Evolutionary conservation across 768 basidiomycete genomes (phyloP), one percentile per base, ranked within the genome.

Genomic region (Amanita muscaria): DNA sequence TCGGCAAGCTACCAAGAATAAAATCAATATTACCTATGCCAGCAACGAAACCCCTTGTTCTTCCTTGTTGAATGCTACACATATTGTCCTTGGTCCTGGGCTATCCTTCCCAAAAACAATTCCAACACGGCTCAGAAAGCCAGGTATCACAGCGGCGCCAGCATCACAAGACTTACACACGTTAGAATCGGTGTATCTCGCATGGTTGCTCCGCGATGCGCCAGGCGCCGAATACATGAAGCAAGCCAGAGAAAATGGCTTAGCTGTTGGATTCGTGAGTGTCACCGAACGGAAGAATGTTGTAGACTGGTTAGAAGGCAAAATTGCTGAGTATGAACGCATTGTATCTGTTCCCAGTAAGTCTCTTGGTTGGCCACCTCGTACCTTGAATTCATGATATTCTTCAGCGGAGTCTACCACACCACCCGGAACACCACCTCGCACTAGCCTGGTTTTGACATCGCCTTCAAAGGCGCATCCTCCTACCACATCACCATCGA

Each of bases 161-260:
- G 66, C 70, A 29, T 69, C 73, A 0, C 53, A 68, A n/a, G 83
- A 87, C 38, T 83, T 84, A 51, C 89, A 85, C 62, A 73, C 85
- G 8, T 62, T 92, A 11, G 85, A 87, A 42, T 84, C 89, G 1
- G 69, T 98, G 7, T 83, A 87, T 53, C 70, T 93, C n/a, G 83
- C 85, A 22, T 98, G 83, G 85, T 65, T 80, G 3, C 70, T 84
- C 24, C 69, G 77, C 36, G 86, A 88, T 58, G 76, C 78, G 0
- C 69, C 78, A 0, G 78, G 80, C 23, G 86, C 83, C 12, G 89
- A 93, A 51, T 98, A 98, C 64, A 80, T 94, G 77, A 84, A 82
- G 57, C 81, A 86, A 54, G 82, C 83, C 2, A 70, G 88, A 44
- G 84, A 86, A 55, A 72, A 72, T 33, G 85, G 88, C 1, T 64